phyloP scores from a whole-genome alignment of 768 basidiomycete species.

The Pisolithus albus region DNA sequence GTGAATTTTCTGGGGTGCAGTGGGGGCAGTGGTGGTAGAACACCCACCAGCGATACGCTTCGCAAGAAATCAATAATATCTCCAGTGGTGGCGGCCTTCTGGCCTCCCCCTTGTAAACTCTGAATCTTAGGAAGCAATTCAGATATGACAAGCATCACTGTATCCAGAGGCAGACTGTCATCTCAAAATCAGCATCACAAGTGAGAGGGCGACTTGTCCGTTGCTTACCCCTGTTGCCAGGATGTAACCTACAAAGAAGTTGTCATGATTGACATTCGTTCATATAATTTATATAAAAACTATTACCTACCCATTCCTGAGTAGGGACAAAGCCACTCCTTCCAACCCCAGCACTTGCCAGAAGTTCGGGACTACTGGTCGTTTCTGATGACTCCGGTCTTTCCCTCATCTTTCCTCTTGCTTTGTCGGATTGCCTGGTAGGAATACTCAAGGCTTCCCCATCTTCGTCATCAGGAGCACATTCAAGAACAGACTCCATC shows the following conservation, averaged over 20 bases:
- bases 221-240: slow-evolving; percentile 87
- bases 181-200: slow-evolving; percentile 4
- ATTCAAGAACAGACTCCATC: slow-evolving; percentile 15
- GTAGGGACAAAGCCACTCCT: slow-evolving; percentile 92
- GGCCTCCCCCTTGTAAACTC: slow-evolving; percentile 63
- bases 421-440: slow-evolving; percentile 67
- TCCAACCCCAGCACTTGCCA: slow-evolving; percentile 67
- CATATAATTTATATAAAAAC: background rate
- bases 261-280: slow-evolving; percentile 2
- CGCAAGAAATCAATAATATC: slow-evolving; percentile 72
- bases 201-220: slow-evolving; percentile 2
- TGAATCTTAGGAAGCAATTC: slow-evolving; percentile 84
- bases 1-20: slow-evolving; percentile 68
- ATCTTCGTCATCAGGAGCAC: slow-evolving; percentile 7
- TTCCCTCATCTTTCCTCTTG: slow-evolving; percentile 84
- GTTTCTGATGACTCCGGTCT: slow-evolving; percentile 50
- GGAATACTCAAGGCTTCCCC: slow-evolving; percentile 24
- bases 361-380: slow-evolving; percentile 51
- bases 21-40: slow-evolving; percentile 66
- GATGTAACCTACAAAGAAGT: slow-evolving; percentile 58
- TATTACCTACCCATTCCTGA: slow-evolving; percentile 82
- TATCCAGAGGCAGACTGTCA: slow-evolving; percentile 76
- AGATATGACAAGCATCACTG: slow-evolving; percentile 80
- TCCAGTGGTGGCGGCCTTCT: slow-evolving; percentile 54
- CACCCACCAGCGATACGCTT: slow-evolving; percentile 57